These are phyloP conservation scores for Panellus pusillus DNA, from an alignment of 768 basidiomycete species.

Conservation along the genomic window DNA sequence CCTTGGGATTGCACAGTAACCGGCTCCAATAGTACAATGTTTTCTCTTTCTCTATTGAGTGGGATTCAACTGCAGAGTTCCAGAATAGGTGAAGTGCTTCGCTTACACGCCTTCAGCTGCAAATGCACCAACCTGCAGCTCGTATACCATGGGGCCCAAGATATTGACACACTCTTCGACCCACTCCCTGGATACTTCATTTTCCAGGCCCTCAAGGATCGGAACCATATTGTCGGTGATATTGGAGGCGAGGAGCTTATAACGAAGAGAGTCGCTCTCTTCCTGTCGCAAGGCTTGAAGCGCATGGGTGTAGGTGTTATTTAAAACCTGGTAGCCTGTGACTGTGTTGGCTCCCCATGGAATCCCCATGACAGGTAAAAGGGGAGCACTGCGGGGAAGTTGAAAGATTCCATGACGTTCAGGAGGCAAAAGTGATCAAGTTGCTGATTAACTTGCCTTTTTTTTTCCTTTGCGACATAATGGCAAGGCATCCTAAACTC, in stretches of 20 bases:
- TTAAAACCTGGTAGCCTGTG: not conserved
- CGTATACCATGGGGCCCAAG: not conserved
- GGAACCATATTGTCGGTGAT: conserved; percentile 1
- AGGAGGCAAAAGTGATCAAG: not conserved
- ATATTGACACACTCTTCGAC: not conserved
- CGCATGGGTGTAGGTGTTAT: not conserved
- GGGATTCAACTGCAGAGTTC: no score
- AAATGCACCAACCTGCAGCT: conserved; percentile 1
- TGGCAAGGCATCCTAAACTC: not conserved
- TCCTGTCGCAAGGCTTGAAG: conserved; percentile 2
- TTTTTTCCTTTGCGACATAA: not conserved
- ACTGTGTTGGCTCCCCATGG: conserved; percentile 5
- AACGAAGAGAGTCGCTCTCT: not conserved
- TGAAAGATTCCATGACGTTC: conserved; percentile 2
- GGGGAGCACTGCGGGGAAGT: not conserved
- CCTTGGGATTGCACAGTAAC: not conserved
- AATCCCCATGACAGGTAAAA: not conserved
- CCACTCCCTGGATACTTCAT: not conserved
- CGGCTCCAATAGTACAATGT: not conserved
- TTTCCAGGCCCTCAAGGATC: not conserved
- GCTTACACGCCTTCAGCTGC: conserved; percentile 2
- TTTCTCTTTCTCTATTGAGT: not conserved
- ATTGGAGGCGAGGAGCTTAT: not conserved
- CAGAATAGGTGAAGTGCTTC: not conserved
- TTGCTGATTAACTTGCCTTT: not conserved